Conservation (phyloP, 2,329 filamentous ascomycete genomes). For the Hymenoscyphus infarciens region DNA sequence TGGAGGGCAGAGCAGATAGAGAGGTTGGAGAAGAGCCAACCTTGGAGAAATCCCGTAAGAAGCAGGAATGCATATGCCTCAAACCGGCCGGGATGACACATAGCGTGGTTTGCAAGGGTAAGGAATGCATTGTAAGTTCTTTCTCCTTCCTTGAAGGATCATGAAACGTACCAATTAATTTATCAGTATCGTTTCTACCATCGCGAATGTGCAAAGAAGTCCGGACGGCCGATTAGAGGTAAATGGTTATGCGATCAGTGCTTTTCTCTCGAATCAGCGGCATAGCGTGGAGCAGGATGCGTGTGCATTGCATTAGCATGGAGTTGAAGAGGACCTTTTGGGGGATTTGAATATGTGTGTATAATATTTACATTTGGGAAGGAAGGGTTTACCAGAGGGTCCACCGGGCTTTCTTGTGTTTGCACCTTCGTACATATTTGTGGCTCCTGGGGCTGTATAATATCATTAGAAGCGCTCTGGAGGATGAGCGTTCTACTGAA, state of each 20-base stretch:
- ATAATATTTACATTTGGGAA: neutral
- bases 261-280: constrained; percentile 14
- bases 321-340: constrained; percentile 9
- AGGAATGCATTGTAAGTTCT: constrained; percentile 18
- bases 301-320: constrained; percentile 13
- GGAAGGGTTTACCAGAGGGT: neutral
- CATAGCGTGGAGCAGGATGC: neutral
- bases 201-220: constrained; percentile 18
- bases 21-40: constrained; percentile 3
- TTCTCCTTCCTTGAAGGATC: neutral
- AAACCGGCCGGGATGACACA: constrained; percentile 15
- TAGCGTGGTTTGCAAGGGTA: constrained; percentile 22
- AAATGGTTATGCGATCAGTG: constrained; percentile 22
- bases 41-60: constrained; percentile 12
- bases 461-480: neutral
- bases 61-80: constrained; percentile 25
- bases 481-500: no score
- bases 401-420: neutral
- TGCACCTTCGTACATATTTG: neutral
- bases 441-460: neutral
- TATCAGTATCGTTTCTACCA: constrained; percentile 20
- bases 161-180: constrained; percentile 16
- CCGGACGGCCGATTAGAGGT: constrained; percentile 8
- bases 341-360: constrained; percentile 8
- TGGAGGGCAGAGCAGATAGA: neutral